These are phyloP conservation scores for Glycine tomentella DNA, from an alignment of 306 rosid species.

Conservation along the genomic window DNA sequence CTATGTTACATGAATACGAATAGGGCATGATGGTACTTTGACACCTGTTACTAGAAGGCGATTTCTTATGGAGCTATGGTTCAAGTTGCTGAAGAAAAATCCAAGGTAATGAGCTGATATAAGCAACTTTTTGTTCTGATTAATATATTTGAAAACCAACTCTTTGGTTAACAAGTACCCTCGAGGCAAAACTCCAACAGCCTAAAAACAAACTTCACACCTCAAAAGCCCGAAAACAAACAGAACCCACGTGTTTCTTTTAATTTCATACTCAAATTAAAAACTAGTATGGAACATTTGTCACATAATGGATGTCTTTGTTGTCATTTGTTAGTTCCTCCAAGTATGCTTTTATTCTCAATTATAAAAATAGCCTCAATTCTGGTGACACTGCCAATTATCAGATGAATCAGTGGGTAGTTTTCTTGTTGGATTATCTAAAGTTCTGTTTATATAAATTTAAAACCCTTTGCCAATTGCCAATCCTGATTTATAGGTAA, in stretches of 20 bases:
- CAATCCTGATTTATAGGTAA: slow-evolving; percentile 37
- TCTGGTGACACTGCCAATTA: slow-evolving; percentile 50
- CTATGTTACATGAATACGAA: slow-evolving; percentile 17
- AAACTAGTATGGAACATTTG: slow-evolving; percentile 52
- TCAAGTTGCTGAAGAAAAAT: slow-evolving; percentile 63
- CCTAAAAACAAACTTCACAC: slow-evolving; percentile 76
- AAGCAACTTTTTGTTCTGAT: slow-evolving; percentile 46
- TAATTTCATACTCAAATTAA: slow-evolving; percentile 44
- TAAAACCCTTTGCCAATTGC: not conserved
- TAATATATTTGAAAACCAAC: slow-evolving; percentile 45
- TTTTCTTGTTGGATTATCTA: slow-evolving; percentile 49
- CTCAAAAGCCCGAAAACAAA: slow-evolving; percentile 75
- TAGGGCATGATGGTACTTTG: slow-evolving; percentile 52
- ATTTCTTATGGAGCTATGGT: not conserved
- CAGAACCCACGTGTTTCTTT: slow-evolving; percentile 65
- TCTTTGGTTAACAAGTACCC: slow-evolving; percentile 52
- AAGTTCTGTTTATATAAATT: slow-evolving; percentile 22
- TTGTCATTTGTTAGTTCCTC: slow-evolving; percentile 49
- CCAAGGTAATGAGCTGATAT: slow-evolving; percentile 60
- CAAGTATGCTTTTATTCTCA: slow-evolving; percentile 43
- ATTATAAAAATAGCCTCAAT: slow-evolving; percentile 31
- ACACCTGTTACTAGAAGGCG: slow-evolving; percentile 16
- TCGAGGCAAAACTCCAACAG: slow-evolving; percentile 66
- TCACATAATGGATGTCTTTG: slow-evolving; percentile 62
- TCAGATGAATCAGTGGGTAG: slow-evolving; percentile 45